Percentiles rank a stretch among this genome's conserved stretches.
Conservation (phyloP, 2,329 filamentous ascomycete genomes). For the Macrophomina tecta region DNA sequence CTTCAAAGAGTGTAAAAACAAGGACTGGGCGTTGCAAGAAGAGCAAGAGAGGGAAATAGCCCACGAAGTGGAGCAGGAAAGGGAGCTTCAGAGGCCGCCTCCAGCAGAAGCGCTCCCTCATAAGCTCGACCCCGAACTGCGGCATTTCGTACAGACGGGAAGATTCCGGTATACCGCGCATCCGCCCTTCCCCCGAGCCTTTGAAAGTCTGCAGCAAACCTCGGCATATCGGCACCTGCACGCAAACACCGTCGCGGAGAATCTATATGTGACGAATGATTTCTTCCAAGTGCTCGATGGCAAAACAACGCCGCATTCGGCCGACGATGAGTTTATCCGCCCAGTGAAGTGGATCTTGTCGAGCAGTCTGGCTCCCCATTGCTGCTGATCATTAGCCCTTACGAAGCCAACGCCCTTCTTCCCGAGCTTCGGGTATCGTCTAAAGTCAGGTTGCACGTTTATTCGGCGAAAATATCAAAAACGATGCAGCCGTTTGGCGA, state of each 20-base stretch:
- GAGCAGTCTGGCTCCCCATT: background rate
- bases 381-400: constrained; percentile 65
- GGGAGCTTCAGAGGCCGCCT: constrained; percentile 55
- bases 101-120: constrained; percentile 43
- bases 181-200: background rate
- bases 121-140: background rate
- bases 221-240: constrained; percentile 3
- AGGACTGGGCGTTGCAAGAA: constrained; percentile 13
- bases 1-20: background rate
- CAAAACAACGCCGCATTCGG: background rate
- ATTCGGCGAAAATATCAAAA: constrained; percentile 39
- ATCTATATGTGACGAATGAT: constrained; percentile 58
- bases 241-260: constrained; percentile 37
- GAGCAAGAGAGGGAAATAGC: constrained; percentile 63
- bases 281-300: constrained; percentile 58
- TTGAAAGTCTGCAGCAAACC: background rate
- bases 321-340: constrained; percentile 35
- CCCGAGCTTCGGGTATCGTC: constrained; percentile 44
- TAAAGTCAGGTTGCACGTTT: constrained; percentile 57
- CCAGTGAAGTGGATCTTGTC: constrained; percentile 63
- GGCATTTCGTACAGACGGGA: background rate
- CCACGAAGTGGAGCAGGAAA: constrained; percentile 60
- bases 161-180: background rate
- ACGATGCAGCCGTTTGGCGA: background rate
- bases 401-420: constrained; percentile 63